Conservation (phyloP, 169 alveolate species). For the Plasmodium berghei region DNA sequence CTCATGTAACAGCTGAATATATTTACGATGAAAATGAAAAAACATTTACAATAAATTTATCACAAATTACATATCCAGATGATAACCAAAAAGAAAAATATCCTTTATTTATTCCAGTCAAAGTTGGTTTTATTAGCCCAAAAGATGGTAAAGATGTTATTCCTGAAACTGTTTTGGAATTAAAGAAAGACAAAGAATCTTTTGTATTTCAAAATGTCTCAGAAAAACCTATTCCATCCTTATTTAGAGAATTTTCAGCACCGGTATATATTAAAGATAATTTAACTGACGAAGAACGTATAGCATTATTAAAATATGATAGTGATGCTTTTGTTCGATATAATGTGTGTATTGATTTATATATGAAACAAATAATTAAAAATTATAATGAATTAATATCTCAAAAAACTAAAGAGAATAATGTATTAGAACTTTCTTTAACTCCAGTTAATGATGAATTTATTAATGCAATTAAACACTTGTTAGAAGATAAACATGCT, state of each 20-base stretch:
- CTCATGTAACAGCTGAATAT: conserved; percentile 75
- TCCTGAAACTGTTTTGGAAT: conserved; percentile 77
- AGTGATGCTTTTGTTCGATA: conserved; percentile 89
- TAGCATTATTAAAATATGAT: conserved; percentile 90
- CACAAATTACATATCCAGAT: conserved; percentile 90
- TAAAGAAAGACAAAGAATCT: conserved; percentile 85
- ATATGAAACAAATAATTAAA: conserved; percentile 72
- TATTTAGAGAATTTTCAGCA: conserved; percentile 93
- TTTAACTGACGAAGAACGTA: conserved; percentile 88
- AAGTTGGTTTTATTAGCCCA: conserved; percentile 88
- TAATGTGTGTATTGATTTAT: conserved; percentile 78
- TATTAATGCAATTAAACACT: conserved; percentile 52
- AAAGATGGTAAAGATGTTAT: conserved; percentile 81
- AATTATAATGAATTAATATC: conserved; percentile 53
- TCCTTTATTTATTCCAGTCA: conserved; percentile 92
- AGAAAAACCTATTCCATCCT: conserved; percentile 90
- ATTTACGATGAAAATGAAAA: conserved; percentile 40
- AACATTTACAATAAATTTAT: conserved; percentile 83
- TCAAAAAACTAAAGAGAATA: conserved; percentile 6
- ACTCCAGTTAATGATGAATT: conserved; percentile 63
- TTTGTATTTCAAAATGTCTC: conserved; percentile 82
- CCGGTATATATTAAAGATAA: conserved; percentile 90
- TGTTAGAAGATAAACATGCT: conserved; percentile 51
- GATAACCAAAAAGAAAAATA: conserved; percentile 90
- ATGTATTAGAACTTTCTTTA: not conserved